These are phyloP conservation scores for Ophidiomyces ophidiicola DNA, from an alignment of 2,329 filamentous ascomycete genomes.

Conservation along the genomic window DNA sequence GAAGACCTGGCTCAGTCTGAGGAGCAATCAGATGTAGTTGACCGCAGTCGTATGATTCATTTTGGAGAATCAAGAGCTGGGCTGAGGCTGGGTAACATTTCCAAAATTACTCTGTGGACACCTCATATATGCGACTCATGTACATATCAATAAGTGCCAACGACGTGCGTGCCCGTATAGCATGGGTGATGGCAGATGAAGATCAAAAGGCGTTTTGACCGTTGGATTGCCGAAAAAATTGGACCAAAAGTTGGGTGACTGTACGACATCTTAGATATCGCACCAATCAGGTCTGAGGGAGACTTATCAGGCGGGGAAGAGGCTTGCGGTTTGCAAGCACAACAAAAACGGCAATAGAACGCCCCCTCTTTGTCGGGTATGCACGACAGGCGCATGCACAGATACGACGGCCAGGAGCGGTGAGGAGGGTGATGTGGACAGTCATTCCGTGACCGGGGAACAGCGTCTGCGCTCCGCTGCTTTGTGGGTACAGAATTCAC, in stretches of 20 bases:
- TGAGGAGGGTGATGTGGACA: neutral
- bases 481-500: neutral
- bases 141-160: neutral
- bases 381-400: neutral
- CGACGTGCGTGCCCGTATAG: too few species aligned
- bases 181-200: too few species aligned
- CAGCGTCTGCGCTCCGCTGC: neutral
- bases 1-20: too few species aligned
- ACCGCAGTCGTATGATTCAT: too few species aligned
- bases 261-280: too few species aligned
- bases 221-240: constrained; percentile 10
- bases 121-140: too few species aligned
- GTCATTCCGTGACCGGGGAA: constrained; percentile 1
- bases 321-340: neutral
- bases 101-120: too few species aligned
- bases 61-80: too few species aligned
- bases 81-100: too few species aligned
- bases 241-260: neutral
- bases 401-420: neutral
- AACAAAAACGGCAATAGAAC: neutral
- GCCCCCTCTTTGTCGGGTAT: neutral
- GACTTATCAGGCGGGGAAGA: constrained; percentile 7
- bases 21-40: too few species aligned
- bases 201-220: too few species aligned
- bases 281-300: too few species aligned